phyloP scores from a whole-genome alignment of 2,329 filamentous ascomycete genomes.

The Scedosporium apiospermum region DNA sequence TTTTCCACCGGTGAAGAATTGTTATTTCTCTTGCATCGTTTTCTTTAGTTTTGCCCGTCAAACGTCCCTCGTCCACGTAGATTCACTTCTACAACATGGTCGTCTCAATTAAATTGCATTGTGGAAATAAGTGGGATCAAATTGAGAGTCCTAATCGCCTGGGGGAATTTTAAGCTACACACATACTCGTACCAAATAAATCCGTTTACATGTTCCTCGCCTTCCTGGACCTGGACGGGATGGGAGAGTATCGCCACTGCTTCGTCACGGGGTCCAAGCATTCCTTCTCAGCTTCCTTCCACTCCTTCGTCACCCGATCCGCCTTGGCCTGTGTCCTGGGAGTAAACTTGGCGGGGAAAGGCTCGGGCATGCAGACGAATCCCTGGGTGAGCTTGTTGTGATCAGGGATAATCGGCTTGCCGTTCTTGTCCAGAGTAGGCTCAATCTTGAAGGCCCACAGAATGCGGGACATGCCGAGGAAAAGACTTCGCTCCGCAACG shows the following conservation, averaged over 20 bases:
- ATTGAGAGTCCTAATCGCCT: not conserved
- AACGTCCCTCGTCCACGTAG: too few species aligned
- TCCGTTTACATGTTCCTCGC: not conserved
- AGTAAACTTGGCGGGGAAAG: constrained; percentile 9
- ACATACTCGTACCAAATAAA: not conserved
- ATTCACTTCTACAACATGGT: too few species aligned
- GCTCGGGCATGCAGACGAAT: constrained; percentile 10
- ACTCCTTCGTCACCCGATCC: constrained; percentile 6
- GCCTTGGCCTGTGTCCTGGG: constrained; percentile 7
- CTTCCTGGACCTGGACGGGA: not conserved
- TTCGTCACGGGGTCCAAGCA: constrained; percentile 5
- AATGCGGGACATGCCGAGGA: constrained; percentile 35
- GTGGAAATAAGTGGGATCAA: too few species aligned
- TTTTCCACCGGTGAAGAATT: too few species aligned
- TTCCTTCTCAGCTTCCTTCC: constrained; percentile 1
- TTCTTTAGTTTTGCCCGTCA: too few species aligned
- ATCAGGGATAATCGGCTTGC: constrained; percentile 9
- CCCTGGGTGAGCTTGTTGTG: constrained; percentile 9
- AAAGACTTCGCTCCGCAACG: constrained; percentile 38
- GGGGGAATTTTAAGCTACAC: not conserved
- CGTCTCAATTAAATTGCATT: too few species aligned
- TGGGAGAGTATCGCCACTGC: constrained; percentile 1
- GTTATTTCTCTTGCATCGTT: too few species aligned
- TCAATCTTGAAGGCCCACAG: constrained; percentile 37
- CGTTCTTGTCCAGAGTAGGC: constrained; percentile 11